Evolutionary conservation across 2,329 filamentous ascomycete genomes (phyloP).

Genomic region (Knufia fluminis): DNA sequence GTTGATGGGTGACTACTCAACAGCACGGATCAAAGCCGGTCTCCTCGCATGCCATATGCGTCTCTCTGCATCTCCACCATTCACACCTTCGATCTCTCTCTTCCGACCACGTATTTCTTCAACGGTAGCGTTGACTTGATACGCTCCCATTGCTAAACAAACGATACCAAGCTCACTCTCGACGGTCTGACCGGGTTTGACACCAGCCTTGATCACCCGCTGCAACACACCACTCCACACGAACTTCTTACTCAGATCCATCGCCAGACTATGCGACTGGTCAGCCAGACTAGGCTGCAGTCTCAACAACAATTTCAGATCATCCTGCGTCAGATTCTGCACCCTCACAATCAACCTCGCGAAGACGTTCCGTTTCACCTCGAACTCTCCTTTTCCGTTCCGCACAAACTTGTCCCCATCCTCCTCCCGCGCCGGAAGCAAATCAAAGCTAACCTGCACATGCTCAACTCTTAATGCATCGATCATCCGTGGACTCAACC

Average conservation of each 20-base stretch:
- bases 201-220: conserved; percentile 51
- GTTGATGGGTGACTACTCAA: conserved; percentile 1
- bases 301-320: conserved; percentile 63
- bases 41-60: conserved; percentile 28
- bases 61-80: conserved; percentile 18
- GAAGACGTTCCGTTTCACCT: conserved; percentile 51
- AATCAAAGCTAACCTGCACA: conserved; percentile 52
- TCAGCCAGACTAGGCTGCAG: conserved; percentile 68
- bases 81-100: conserved; percentile 6
- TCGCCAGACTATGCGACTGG: conserved; percentile 59
- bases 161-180: conserved; percentile 62
- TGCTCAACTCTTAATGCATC: conserved; percentile 76
- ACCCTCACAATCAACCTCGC: conserved; percentile 61
- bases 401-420: conserved; percentile 26
- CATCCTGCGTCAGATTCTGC: conserved; percentile 60
- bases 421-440: conserved; percentile 21
- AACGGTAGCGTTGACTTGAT: conserved; percentile 69
- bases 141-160: conserved; percentile 68
- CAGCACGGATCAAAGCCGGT: conserved; percentile 26
- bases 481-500: conserved; percentile 64
- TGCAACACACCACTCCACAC: conserved; percentile 81
- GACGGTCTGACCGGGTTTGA: conserved; percentile 50
- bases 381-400: conserved; percentile 39
- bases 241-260: conserved; percentile 74
- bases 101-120: conserved; percentile 55